Percentiles rank a stretch among this genome's conserved stretches.
These are phyloP conservation scores for Eucalyptus pumila DNA, from an alignment of 345 rosid species.

Conservation along the genomic window DNA sequence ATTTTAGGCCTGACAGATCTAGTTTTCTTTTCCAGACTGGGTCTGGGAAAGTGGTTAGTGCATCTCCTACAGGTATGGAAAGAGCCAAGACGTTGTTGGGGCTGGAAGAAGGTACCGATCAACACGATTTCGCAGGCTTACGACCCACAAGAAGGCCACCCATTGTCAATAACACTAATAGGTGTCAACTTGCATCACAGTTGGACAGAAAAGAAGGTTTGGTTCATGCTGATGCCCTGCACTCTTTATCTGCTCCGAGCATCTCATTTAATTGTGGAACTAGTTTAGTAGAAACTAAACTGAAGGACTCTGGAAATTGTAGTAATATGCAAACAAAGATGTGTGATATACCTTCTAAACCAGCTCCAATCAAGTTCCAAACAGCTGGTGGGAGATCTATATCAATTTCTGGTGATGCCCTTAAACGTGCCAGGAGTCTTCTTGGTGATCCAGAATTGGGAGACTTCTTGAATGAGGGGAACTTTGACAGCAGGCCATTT, in stretches of 20 bases:
- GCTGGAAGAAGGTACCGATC: conserved; percentile 26
- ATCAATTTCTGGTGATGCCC: conserved; percentile 77
- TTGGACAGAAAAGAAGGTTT: neutral
- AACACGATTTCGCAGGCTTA: conserved; percentile 12
- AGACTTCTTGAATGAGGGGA: conserved; percentile 31
- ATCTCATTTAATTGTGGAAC: conserved; percentile 9
- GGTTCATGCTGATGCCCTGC: neutral
- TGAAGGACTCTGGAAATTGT: conserved; percentile 2
- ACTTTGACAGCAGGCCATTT: conserved; percentile 12
- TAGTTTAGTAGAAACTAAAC: conserved; percentile 10
- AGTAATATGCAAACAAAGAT: conserved; percentile 8
- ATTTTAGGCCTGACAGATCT: conserved; percentile 1
- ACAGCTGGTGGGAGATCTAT: conserved; percentile 87
- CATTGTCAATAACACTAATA: conserved; percentile 1
- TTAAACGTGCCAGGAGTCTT: conserved; percentile 80
- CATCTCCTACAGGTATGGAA: conserved; percentile 55
- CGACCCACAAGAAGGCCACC: conserved; percentile 6
- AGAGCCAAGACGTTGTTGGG: conserved; percentile 72
- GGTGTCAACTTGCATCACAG: neutral
- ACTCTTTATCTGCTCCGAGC: conserved; percentile 10
- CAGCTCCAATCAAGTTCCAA: conserved; percentile 60
- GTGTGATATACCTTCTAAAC: conserved; percentile 16
- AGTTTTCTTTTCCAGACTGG: conserved; percentile 62
- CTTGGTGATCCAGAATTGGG: conserved; percentile 87
- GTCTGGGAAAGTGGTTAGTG: conserved; percentile 53